Conservation (phyloP, 2,329 filamentous ascomycete genomes). For the Colletotrichum sp. region DNA sequence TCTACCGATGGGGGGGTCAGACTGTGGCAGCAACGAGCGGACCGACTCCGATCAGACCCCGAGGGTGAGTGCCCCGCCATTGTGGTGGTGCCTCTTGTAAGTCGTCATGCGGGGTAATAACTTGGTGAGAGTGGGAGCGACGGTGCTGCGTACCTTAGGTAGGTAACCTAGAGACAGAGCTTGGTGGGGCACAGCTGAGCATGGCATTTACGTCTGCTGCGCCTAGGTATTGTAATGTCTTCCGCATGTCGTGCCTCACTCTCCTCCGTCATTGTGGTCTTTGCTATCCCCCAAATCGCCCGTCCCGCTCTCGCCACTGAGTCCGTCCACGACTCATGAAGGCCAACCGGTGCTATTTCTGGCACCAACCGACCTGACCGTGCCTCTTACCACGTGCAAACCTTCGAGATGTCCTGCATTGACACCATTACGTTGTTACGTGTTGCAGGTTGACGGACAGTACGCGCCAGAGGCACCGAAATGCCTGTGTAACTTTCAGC, state of each 20-base stretch:
- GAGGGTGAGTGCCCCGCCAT: constrained; percentile 7
- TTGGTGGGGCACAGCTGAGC: background rate
- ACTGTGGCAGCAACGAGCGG: background rate
- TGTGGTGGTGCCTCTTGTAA: background rate
- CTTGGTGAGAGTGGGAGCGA: background rate
- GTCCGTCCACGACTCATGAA: background rate
- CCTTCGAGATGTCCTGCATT: background rate
- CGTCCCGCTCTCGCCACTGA: background rate
- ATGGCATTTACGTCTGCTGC: background rate
- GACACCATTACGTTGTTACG: background rate
- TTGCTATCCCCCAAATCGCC: background rate
- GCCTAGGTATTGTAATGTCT: background rate
- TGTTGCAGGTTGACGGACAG: background rate
- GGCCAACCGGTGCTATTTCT: background rate
- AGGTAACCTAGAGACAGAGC: background rate
- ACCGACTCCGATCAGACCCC: background rate
- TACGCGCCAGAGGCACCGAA: background rate
- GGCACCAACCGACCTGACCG: background rate
- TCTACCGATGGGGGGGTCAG: background rate
- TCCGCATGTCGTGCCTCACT: background rate
- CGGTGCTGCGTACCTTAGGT: background rate
- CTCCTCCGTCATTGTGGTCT: background rate
- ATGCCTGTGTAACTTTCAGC: background rate
- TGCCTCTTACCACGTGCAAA: background rate
- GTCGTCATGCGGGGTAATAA: constrained; percentile 13